Evolutionary conservation across 2,329 filamentous ascomycete species (phyloP).

Genomic region (Torrubiella hemipterigena): DNA sequence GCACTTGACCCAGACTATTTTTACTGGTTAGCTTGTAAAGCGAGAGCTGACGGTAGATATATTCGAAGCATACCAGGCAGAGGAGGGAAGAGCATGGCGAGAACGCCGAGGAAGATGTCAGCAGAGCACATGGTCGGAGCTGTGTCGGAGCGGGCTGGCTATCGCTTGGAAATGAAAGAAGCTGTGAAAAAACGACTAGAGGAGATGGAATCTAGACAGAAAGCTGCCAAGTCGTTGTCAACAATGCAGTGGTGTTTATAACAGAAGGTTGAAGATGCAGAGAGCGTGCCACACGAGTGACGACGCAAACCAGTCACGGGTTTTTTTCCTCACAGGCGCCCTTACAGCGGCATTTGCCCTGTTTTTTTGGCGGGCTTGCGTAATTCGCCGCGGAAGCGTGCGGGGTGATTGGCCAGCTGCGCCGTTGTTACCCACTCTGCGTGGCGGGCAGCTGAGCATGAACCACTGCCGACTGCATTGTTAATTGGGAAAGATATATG

Average conservation of each 20-base stretch:
- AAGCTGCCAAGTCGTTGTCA: neutral
- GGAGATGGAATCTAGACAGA: neutral
- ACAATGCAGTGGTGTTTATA: neutral
- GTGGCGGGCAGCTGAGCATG: neutral
- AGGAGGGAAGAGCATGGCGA: constrained; percentile 55
- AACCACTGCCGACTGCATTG: no score
- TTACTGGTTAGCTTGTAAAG: neutral
- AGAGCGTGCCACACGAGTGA: no score
- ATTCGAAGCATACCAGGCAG: constrained; percentile 39
- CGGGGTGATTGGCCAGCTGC: neutral
- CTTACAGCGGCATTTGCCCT: neutral
- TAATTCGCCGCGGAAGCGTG: constrained; percentile 1
- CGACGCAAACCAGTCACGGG: neutral
- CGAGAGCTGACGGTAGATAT: neutral
- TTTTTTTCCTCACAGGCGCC: neutral
- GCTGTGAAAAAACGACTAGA: neutral
- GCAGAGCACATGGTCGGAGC: constrained; percentile 38
- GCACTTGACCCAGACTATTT: constrained; percentile 84
- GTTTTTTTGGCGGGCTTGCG: constrained; percentile 1
- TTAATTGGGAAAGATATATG: no score
- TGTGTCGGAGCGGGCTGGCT: no score
- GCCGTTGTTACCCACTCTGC: neutral
- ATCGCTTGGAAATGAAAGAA: neutral
- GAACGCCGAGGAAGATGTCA: constrained; percentile 50
- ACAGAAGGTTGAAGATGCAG: no score